A percentile compares a stretch with the other conserved stretches of the same genome.
phyloP scores from a whole-genome alignment of 2,329 filamentous ascomycete genomes.

The Alternaria infectoria region DNA sequence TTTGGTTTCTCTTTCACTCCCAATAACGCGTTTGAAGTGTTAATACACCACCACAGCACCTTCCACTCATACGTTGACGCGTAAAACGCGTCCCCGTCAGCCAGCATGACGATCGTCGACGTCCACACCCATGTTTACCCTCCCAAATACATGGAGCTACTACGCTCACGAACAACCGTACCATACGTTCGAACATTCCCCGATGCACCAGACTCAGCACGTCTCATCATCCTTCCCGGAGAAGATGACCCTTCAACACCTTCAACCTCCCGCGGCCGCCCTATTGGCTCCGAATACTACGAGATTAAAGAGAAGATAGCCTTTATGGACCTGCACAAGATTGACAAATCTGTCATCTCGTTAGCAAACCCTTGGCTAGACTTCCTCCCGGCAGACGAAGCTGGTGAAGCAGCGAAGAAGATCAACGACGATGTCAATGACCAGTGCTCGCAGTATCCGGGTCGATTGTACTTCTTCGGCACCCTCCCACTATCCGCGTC shows the following conservation, averaged over 20 bases:
- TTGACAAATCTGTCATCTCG: conserved; percentile 83
- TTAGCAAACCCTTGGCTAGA: conserved; percentile 95
- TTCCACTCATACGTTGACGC: not conserved
- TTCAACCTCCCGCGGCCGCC: conserved; percentile 70
- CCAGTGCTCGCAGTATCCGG: conserved; percentile 71
- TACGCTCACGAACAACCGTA: conserved; percentile 64
- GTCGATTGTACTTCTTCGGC: conserved; percentile 81
- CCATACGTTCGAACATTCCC: conserved; percentile 74
- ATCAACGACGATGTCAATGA: conserved; percentile 80
- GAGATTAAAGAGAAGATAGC: conserved; percentile 79
- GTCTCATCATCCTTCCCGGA: conserved; percentile 70
- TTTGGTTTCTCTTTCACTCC: not conserved
- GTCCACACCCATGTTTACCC: conserved; percentile 70
- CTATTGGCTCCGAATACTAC: conserved; percentile 83
- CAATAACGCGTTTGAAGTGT: not conserved
- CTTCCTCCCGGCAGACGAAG: conserved; percentile 70
- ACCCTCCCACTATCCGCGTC: conserved; percentile 78
- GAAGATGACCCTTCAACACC: conserved; percentile 61
- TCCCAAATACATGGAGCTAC: conserved; percentile 63
- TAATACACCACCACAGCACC: not conserved
- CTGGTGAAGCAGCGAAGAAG: conserved; percentile 65
- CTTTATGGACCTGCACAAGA: conserved; percentile 86
- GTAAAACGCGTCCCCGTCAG: conserved; percentile 1
- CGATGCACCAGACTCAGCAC: conserved; percentile 59
- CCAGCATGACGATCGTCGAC: conserved; percentile 58